Percentiles rank a stretch among this genome's conserved stretches.
These are phyloP conservation scores for Exsudoporus floridanus DNA, from an alignment of 1,284 basidiomycete genomes.

Conservation along the genomic window DNA sequence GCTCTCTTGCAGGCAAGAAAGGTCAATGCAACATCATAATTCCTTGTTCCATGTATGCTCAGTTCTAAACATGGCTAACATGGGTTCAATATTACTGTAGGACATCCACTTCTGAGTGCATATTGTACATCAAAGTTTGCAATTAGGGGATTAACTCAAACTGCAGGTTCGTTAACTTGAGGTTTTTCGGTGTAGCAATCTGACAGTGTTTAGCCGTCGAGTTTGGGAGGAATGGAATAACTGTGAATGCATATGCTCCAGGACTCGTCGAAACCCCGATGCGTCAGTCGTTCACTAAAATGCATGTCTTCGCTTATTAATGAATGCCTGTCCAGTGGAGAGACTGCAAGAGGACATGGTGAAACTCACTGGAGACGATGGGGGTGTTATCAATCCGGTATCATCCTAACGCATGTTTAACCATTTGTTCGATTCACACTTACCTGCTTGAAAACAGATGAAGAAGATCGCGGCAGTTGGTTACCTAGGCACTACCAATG, in stretches of 20 bases:
- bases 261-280: slow-evolving; percentile 39
- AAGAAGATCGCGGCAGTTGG: slow-evolving; percentile 20
- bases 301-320: neutral
- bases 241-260: slow-evolving; percentile 54
- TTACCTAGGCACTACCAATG: slow-evolving; percentile 32
- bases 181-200: neutral
- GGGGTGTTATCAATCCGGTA: slow-evolving; percentile 19
- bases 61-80: neutral
- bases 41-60: neutral
- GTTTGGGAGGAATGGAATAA: slow-evolving; percentile 43
- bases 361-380: slow-evolving; percentile 14
- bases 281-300: slow-evolving; percentile 22
- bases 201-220: slow-evolving; percentile 37
- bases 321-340: slow-evolving; percentile 12
- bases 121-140: slow-evolving; percentile 38
- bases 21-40: slow-evolving; percentile 17
- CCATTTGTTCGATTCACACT: neutral
- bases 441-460: slow-evolving; percentile 12
- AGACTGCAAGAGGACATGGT: slow-evolving; percentile 17
- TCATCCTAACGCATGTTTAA: neutral
- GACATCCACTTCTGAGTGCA: slow-evolving; percentile 19
- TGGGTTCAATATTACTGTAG: slow-evolving; percentile 5
- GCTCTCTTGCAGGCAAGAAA: slow-evolving; percentile 37
- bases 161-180: slow-evolving; percentile 17
- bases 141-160: slow-evolving; percentile 35